Evolutionary conservation across 2,329 filamentous ascomycete genomes (phyloP), one percentile per base, ranked within the genome.

Genomic region (Cyclaneusma minus): DNA sequence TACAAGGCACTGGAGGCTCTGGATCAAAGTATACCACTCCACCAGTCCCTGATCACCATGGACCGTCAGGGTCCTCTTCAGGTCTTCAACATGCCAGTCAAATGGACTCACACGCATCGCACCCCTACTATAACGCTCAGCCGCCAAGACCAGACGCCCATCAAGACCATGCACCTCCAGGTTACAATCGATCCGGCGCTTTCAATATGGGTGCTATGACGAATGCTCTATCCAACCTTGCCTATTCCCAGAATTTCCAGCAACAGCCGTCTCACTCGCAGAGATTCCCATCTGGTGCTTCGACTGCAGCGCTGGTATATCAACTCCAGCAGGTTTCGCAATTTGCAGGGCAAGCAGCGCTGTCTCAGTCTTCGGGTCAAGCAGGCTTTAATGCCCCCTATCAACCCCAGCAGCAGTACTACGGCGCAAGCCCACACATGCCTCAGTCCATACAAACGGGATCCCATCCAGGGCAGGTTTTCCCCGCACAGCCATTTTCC

Each of bases 331-430:
- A 32, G 21, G 25, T 38, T n/a, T 24, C 32, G 9, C 43, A 44
- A 25, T 40, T 32, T 25, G 18, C 29, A 10, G 30, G 29, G 5
- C 33, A 33, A 11, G 25, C 29, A 23, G 21, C 24, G n/a, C n/a
- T n/a, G n/a, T 3, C 12, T 20, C 13, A 26, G 16, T 11, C 31
- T 38, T n/a, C n/a, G 24, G 40, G 29, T 13, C 33, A 35, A 16
- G 21, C 32, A 7, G 22, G 30, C 12, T 27, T 20, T 16, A 31
- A 31, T 26, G 24, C 40, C 17, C 30, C 32, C n/a, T 47, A 44
- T 21, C 39, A 35, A 13, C 45, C 40, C 25, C 43, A 42, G 23
- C 27, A 25, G 12, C 40, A 41, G 25, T 42, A 37, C 13, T 47
- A 45, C 27, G 18, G 32, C 7, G 22, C 33, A 16, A 29, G 25